Evolutionary conservation across 768 basidiomycete species (phyloP).

Genomic region (Cyclocybe aegerita): DNA sequence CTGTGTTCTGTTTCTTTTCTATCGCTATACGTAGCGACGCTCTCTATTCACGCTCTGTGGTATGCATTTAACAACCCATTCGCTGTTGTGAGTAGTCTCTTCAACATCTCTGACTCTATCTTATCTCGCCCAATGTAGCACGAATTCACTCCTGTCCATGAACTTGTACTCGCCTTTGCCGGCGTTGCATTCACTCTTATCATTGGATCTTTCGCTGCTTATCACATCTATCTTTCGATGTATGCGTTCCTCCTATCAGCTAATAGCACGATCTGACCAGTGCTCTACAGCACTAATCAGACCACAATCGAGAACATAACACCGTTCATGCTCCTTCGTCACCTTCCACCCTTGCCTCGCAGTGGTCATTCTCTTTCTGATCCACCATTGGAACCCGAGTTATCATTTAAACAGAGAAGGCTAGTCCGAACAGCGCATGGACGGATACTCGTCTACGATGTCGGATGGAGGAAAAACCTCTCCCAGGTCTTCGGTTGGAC

Average conservation of each 20-base stretch:
- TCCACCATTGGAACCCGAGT: slow-evolving; percentile 71
- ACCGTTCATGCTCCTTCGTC: slow-evolving; percentile 70
- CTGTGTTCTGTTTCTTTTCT: slow-evolving; percentile 62
- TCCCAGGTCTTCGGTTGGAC: slow-evolving; percentile 65
- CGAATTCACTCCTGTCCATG: slow-evolving; percentile 66
- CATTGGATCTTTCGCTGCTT: slow-evolving; percentile 73
- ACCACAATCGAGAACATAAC: slow-evolving; percentile 81
- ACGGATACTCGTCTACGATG: slow-evolving; percentile 62
- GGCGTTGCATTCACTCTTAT: slow-evolving; percentile 62
- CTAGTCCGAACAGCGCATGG: slow-evolving; percentile 66
- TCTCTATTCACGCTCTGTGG: slow-evolving; percentile 54
- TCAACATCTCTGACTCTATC: not conserved
- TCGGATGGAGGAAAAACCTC: slow-evolving; percentile 76
- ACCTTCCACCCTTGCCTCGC: slow-evolving; percentile 62
- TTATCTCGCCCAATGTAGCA: slow-evolving; percentile 38
- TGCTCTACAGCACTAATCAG: slow-evolving; percentile 65
- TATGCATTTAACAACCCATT: slow-evolving; percentile 68
- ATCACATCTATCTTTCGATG: slow-evolving; percentile 77
- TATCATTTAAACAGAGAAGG: slow-evolving; percentile 62
- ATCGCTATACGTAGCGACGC: slow-evolving; percentile 54
- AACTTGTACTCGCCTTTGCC: slow-evolving; percentile 59
- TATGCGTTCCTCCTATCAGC: slow-evolving; percentile 32
- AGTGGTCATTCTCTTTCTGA: slow-evolving; percentile 55
- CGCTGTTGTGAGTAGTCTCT: slow-evolving; percentile 48
- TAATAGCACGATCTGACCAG: slow-evolving; percentile 1